These are phyloP conservation scores for Ophiognomonia clavigignenti-juglandacearum DNA, from an alignment of 2,329 filamentous ascomycete genomes.

Conservation along the genomic window DNA sequence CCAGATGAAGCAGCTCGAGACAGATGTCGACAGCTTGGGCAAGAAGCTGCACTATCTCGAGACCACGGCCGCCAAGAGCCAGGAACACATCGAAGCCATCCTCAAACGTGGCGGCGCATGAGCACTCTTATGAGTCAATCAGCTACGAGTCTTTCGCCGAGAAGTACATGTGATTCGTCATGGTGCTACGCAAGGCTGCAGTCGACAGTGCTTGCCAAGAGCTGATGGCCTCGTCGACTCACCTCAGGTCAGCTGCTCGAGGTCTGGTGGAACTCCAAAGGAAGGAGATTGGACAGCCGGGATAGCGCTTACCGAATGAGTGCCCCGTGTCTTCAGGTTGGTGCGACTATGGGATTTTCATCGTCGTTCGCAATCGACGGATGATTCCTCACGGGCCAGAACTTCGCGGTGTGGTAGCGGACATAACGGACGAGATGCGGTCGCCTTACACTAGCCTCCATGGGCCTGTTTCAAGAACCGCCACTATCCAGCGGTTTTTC, in stretches of 20 bases:
- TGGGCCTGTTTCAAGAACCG: not conserved
- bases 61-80: conserved; percentile 92
- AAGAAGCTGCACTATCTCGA: conserved; percentile 92
- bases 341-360: no score
- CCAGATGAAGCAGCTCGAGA: conserved; percentile 70
- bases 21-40: conserved; percentile 73
- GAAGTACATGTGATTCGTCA: no score
- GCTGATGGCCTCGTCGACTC: not conserved
- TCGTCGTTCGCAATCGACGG: no score
- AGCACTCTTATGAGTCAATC: not conserved
- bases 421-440: no score
- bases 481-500: not conserved
- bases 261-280: no score
- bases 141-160: not conserved
- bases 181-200: not conserved
- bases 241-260: not conserved
- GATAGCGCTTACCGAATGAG: no score
- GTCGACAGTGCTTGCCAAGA: not conserved
- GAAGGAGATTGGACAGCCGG: no score
- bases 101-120: conserved; percentile 50
- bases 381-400: no score
- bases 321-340: no score
- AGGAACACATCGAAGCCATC: conserved; percentile 85
- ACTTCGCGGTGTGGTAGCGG: no score
- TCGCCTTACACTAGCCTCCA: not conserved